A percentile compares a stretch with the other conserved stretches of the same genome.
Conservation (phyloP, 164 flowering plant species). For the Macadamia tetraphylla region DNA sequence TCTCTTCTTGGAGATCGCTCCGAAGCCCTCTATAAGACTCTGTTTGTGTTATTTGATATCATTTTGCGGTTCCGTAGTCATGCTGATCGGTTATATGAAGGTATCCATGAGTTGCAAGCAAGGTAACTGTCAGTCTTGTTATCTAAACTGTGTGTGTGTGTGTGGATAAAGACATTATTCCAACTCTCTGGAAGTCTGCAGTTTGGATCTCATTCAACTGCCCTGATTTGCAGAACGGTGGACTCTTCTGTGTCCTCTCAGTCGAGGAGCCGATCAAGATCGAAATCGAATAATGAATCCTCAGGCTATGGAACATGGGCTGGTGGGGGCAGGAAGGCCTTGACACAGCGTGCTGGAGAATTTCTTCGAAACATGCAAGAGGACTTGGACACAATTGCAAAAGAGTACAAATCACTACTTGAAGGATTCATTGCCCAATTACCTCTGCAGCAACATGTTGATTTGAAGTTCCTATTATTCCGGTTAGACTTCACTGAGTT, state of each 20-base stretch:
- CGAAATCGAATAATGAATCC: constrained; percentile 26
- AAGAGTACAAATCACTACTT: constrained; percentile 68
- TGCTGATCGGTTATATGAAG: constrained; percentile 90
- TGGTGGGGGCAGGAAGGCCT: constrained; percentile 78
- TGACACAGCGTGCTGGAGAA: constrained; percentile 72
- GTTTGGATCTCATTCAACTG: constrained; percentile 2
- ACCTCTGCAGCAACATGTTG: constrained; percentile 92
- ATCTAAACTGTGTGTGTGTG: neutral
- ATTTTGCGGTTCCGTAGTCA: constrained; percentile 79
- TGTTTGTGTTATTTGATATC: constrained; percentile 82
- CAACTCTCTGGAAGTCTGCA: neutral
- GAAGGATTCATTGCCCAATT: constrained; percentile 78
- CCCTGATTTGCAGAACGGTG: constrained; percentile 34
- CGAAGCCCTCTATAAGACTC: constrained; percentile 60
- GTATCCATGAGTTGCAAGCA: constrained; percentile 74
- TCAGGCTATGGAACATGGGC: constrained; percentile 57
- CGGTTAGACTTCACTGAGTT: constrained; percentile 96
- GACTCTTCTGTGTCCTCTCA: constrained; percentile 40
- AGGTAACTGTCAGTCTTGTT: constrained; percentile 43
- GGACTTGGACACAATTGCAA: constrained; percentile 62
- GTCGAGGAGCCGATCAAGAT: constrained; percentile 34
- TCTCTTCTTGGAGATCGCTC: constrained; percentile 95
- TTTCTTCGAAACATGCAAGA: constrained; percentile 64
- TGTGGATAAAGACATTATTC: neutral
- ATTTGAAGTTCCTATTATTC: constrained; percentile 86